Base-by-base conservation (phyloP, 331 rosid species). In the Cydonia oblonga region DNA sequence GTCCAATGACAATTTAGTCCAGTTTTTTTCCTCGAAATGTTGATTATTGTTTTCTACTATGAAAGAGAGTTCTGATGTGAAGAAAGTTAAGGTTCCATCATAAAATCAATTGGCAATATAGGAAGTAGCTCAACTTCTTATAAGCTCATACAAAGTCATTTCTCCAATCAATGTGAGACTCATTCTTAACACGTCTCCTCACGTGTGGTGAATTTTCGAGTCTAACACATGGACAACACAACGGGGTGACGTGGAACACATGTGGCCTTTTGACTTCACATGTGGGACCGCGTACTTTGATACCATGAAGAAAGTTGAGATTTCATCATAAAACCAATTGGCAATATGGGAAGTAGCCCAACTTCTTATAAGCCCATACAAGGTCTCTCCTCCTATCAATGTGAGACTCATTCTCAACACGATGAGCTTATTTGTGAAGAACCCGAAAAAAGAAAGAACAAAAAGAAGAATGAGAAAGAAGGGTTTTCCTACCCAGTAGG, bases 401-500 rank as follows among this genome's bases (percentile, higher is more conserved):
- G 38, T 33, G 38, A 0, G 38, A 7, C 10, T 33, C 10, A 7
- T 33, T 33, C 10, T 33, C 38, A 33, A 7, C 38, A 33, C 9
- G 10, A 49, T 16, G 53, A 4, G 16, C 9, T 6, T 6, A 49
- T 49, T 49, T 2, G 7, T 18, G 54, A 49, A 49, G 54, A 49
- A 3, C 3, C 4, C 20, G 9, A 9, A 49, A 49, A 49, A 6
- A 49, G 6, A 3, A 69, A 30, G 28, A 30, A 15, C 15, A 23
- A 5, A 35, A 14, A 16, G 32, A 19, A 20, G 53, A 33, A 54
- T 23, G 38, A 57, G 54, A 9, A 10, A 35, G 25, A 35, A 35
- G 53, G 22, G 7, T 72, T 72, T 51, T 62, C 25, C 7, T 79
- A 79, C 82, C 82, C 82, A 79, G 54, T n/a, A 79, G 14, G 82